Evolutionary conservation across 305 asterid genomes (phyloP).

Genomic region (Solanum hybrid): DNA sequence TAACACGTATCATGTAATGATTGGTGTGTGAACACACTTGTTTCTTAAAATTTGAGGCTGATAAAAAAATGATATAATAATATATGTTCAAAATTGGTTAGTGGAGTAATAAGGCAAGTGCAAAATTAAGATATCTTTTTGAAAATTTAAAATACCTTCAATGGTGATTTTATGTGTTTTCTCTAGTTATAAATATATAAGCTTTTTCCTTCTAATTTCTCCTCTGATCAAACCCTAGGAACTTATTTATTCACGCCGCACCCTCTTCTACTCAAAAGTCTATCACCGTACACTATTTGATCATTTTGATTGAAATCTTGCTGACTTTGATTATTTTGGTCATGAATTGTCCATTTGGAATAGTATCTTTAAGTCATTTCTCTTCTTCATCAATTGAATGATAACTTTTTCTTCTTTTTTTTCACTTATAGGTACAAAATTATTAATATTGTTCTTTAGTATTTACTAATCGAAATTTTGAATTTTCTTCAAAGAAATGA

Average conservation of each 20-base stretch:
- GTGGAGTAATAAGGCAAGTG: no score
- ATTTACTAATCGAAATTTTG: no score
- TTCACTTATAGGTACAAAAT: not conserved
- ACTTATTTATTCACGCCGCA: no score
- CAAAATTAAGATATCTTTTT: no score
- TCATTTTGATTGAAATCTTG: not conserved
- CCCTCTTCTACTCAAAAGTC: not conserved
- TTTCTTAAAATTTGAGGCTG: no score
- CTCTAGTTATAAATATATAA: not conserved
- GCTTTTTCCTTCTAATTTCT: not conserved
- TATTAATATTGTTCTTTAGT: not conserved
- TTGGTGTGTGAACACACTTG: no score
- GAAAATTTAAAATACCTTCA: accelerated
- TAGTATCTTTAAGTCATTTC: not conserved
- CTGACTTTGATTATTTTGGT: not conserved
- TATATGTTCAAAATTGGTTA: no score
- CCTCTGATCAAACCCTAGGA: not conserved
- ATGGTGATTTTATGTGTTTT: no score
- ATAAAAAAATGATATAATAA: no score
- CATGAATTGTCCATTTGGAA: not conserved
- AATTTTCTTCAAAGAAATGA: not conserved
- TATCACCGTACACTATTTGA: not conserved
- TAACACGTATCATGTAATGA: no score
- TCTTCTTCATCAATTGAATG: not conserved
- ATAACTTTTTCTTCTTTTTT: not conserved